These are phyloP conservation scores for Cardiospermum halicacabum DNA, from an alignment of 345 rosid species.

Conservation along the genomic window DNA sequence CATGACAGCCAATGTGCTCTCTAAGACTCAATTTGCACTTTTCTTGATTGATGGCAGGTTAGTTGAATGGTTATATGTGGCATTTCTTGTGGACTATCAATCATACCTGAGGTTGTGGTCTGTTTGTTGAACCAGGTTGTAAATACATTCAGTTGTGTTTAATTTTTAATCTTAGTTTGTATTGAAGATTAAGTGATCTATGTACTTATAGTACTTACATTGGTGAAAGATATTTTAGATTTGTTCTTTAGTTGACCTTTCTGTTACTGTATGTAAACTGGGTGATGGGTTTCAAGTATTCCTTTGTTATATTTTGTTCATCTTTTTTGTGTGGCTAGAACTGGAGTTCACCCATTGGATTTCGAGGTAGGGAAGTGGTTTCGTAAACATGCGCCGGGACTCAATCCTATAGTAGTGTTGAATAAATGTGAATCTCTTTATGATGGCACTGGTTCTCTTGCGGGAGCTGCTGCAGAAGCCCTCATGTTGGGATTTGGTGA, in stretches of 20 bases:
- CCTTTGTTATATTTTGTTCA: background rate
- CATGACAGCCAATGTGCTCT: constrained; percentile 79
- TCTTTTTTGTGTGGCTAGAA: constrained; percentile 30
- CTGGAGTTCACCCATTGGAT: constrained; percentile 92
- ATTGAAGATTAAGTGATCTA: background rate
- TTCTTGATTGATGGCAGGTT: constrained; percentile 83
- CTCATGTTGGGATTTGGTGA: constrained; percentile 76
- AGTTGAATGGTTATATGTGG: constrained; percentile 7
- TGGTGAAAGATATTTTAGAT: background rate
- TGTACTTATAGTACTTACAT: background rate
- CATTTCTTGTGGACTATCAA: background rate
- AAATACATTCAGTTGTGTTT: background rate
- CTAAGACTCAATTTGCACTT: constrained; percentile 75
- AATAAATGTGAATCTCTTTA: constrained; percentile 81
- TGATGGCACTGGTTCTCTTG: constrained; percentile 49
- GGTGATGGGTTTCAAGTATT: background rate
- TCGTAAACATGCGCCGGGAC: constrained; percentile 68
- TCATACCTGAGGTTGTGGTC: background rate
- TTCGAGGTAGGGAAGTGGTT: constrained; percentile 93
- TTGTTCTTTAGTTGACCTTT: constrained; percentile 1
- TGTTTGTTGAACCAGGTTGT: background rate
- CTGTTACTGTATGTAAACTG: background rate
- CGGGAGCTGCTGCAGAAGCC: constrained; percentile 62
- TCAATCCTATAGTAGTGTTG: constrained; percentile 71
- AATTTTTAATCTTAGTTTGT: no score